Evolutionary conservation across 225 moss, liverwort and hornwort genomes (phyloP).

Genomic region (Thuidium tamariscinum): DNA sequence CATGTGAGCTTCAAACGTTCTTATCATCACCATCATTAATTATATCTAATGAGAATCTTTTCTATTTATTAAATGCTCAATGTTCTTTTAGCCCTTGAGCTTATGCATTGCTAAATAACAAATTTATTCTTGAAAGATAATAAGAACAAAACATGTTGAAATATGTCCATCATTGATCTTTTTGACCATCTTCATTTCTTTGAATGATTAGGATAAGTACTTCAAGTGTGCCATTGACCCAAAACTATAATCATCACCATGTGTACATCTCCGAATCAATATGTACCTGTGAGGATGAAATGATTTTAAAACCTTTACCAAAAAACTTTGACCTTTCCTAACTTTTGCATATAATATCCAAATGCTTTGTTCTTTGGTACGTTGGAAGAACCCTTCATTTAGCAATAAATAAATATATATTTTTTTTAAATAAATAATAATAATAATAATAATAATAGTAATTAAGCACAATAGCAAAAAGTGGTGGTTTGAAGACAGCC

Average conservation of each 20-base stretch:
- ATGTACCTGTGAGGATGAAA: not conserved
- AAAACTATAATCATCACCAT: accelerated
- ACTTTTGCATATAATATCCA: not conserved
- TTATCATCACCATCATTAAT: not conserved
- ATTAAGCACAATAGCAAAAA: not conserved
- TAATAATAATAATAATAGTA: accelerated
- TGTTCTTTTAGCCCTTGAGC: not conserved
- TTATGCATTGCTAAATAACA: not conserved
- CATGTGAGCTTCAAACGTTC: not conserved
- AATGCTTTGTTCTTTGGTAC: accelerated
- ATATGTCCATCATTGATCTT: not conserved
- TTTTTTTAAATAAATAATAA: too few relatives aligned
- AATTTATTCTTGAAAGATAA: not conserved
- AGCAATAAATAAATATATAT: not conserved
- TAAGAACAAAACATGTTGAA: not conserved
- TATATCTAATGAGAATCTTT: not conserved
- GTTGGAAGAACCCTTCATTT: not conserved
- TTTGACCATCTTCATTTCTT: accelerated
- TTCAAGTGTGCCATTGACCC: accelerated
- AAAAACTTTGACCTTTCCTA: not conserved
- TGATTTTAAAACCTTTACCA: not conserved
- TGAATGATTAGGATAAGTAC: accelerated
- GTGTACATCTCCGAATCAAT: not conserved
- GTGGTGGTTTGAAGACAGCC: accelerated
- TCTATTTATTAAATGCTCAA: not conserved